phyloP scores from a whole-genome alignment of 192 early-diverging fungal genomes.

The Endogone sp. region DNA sequence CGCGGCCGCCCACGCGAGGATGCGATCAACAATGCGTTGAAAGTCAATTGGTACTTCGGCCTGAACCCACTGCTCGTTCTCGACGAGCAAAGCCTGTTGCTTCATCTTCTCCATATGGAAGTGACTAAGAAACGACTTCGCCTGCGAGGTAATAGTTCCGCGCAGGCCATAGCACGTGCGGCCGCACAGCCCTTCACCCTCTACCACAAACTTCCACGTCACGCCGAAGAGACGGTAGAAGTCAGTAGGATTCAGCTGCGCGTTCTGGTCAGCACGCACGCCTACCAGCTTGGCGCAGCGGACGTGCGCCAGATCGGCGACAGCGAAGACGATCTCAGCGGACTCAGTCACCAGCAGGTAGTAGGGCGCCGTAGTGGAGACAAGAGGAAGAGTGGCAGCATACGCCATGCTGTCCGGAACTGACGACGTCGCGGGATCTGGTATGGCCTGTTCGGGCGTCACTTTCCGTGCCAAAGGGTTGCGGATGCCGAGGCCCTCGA shows the following conservation, averaged over 20 bases:
- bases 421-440: neutral
- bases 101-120: conserved; percentile 93
- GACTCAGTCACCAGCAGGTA: conserved; percentile 63
- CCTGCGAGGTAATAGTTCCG: conserved; percentile 67
- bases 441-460: neutral
- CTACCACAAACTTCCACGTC: conserved; percentile 79
- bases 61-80: conserved; percentile 96
- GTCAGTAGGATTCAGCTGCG: conserved; percentile 80
- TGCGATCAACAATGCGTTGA: conserved; percentile 76
- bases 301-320: conserved; percentile 81
- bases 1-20: conserved; percentile 48
- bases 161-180: conserved; percentile 90
- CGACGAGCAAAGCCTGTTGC: conserved; percentile 82
- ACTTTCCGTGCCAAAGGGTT: too few species aligned
- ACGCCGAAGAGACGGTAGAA: conserved; percentile 81
- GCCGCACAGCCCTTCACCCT: conserved; percentile 75
- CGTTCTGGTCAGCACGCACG: conserved; percentile 85
- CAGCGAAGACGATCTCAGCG: conserved; percentile 70
- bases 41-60: conserved; percentile 93
- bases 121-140: conserved; percentile 85
- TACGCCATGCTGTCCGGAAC: conserved; percentile 24
- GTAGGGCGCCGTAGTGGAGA: neutral
- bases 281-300: conserved; percentile 85
- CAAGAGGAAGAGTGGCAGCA: neutral
- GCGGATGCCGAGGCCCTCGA: conserved; percentile 27